Evolutionary conservation across 2,329 filamentous ascomycete genomes (phyloP).

Genomic region (Phialocephala sp.): DNA sequence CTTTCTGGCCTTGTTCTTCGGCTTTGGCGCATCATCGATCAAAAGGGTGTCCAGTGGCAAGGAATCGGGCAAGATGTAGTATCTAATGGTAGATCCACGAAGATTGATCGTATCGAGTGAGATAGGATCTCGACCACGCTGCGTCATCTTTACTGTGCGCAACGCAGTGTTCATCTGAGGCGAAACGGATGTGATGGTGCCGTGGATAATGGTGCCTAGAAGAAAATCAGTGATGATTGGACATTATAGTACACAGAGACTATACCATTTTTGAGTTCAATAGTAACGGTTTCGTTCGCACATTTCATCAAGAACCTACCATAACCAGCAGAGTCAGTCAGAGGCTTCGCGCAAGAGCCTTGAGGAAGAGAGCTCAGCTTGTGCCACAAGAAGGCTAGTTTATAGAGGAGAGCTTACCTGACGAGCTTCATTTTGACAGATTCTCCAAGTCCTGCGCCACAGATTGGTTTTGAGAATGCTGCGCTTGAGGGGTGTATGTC

Average conservation of each 20-base stretch:
- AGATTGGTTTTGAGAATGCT: neutral
- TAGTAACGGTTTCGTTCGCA: constrained; percentile 96
- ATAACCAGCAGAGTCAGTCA: constrained; percentile 41
- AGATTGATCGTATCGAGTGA: constrained; percentile 95
- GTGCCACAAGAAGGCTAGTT: constrained; percentile 42
- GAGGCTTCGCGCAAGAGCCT: constrained; percentile 47
- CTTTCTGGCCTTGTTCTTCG: constrained; percentile 99
- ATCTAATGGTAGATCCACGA: constrained; percentile 92
- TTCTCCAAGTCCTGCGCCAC: neutral
- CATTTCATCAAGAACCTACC: constrained; percentile 98
- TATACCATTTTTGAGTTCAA: constrained; percentile 97
- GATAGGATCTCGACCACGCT: constrained; percentile 84
- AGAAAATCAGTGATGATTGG: constrained; percentile 7
- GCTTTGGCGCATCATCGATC: constrained; percentile 96
- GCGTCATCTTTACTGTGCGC: constrained; percentile 95
- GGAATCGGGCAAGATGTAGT: constrained; percentile 95
- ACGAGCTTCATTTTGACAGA: constrained; percentile 87
- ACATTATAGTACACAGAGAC: constrained; percentile 7
- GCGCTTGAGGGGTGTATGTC: neutral
- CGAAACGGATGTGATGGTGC: constrained; percentile 94
- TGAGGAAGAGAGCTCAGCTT: constrained; percentile 53
- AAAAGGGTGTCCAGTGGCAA: constrained; percentile 93
- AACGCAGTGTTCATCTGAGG: constrained; percentile 99
- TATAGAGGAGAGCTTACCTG: constrained; percentile 67
- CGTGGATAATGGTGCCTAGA: constrained; percentile 89